A percentile compares a stretch with the other conserved stretches of the same genome.
Conservation (phyloP, 78 protist species). For the Chrysochromulina parva region DNA sequence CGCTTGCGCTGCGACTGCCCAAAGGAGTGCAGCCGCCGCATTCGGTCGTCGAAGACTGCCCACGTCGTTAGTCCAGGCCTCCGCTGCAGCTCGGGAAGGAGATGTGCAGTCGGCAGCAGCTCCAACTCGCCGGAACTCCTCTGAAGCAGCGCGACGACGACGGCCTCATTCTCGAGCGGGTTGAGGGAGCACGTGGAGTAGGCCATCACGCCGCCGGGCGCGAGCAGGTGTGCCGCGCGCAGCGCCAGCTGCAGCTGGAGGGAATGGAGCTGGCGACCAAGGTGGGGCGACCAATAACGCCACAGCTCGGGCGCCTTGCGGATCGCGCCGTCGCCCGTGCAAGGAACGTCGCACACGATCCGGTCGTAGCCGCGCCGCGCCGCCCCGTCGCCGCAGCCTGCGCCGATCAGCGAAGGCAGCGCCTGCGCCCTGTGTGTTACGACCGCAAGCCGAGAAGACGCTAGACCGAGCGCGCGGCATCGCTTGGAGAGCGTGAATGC, state of each 20-base stretch:
- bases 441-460: neutral
- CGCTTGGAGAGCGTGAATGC: slow-evolving; percentile 1
- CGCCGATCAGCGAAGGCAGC: neutral
- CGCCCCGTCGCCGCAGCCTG: neutral
- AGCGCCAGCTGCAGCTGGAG: slow-evolving; percentile 83
- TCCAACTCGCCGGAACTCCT: too few species aligned
- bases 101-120: too few species aligned
- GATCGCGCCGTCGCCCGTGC: slow-evolving; percentile 96
- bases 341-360: slow-evolving; percentile 97
- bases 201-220: slow-evolving; percentile 87
- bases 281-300: slow-evolving; percentile 74
- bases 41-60: too few species aligned
- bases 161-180: slow-evolving; percentile 98
- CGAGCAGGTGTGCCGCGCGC: slow-evolving; percentile 78
- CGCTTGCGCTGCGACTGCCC: too few species aligned
- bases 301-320: slow-evolving; percentile 90
- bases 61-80: too few species aligned
- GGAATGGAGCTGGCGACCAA: slow-evolving; percentile 38
- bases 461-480: neutral
- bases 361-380: slow-evolving; percentile 72
- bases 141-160: slow-evolving; percentile 29
- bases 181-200: slow-evolving; percentile 98
- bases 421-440: slow-evolving; percentile 32
- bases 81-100: too few species aligned
- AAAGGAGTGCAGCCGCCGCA: too few species aligned